Conservation (phyloP, 2,329 filamentous ascomycete genomes). For the Ophiostoma quercus region DNA sequence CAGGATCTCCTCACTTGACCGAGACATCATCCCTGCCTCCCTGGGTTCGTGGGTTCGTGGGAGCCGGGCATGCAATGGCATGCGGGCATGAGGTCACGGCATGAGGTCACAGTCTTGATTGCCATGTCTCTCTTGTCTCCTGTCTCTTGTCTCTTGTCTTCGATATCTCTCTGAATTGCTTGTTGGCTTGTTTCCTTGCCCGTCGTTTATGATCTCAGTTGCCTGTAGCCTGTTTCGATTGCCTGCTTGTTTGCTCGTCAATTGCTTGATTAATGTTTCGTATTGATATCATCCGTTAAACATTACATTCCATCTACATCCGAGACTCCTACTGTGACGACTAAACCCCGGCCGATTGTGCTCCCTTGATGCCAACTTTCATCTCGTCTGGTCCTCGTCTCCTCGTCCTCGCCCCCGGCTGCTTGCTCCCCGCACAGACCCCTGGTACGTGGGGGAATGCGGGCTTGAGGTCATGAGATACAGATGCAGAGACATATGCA, state of each 20-base stretch:
- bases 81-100: not conserved
- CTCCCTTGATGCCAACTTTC: not conserved
- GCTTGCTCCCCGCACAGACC: not conserved
- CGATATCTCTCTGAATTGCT: too few relatives aligned
- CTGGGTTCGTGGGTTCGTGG: not conserved
- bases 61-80: not conserved
- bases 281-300: not conserved
- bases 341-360: not conserved
- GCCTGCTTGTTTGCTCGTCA: too few relatives aligned
- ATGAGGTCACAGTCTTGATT: not conserved
- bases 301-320: not conserved
- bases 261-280: not conserved
- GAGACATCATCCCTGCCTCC: not conserved
- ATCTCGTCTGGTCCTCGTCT: not conserved
- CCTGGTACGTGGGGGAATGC: not conserved
- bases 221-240: too few relatives aligned
- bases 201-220: too few relatives aligned
- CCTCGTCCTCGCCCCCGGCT: not conserved
- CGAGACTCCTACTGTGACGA: not conserved
- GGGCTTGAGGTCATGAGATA: not conserved
- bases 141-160: not conserved
- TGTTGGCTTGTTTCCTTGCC: too few relatives aligned
- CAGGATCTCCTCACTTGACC: not conserved
- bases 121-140: not conserved
- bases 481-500: not conserved